Conservation (phyloP, 257 asterid species). For the Eustoma russellianum region DNA sequence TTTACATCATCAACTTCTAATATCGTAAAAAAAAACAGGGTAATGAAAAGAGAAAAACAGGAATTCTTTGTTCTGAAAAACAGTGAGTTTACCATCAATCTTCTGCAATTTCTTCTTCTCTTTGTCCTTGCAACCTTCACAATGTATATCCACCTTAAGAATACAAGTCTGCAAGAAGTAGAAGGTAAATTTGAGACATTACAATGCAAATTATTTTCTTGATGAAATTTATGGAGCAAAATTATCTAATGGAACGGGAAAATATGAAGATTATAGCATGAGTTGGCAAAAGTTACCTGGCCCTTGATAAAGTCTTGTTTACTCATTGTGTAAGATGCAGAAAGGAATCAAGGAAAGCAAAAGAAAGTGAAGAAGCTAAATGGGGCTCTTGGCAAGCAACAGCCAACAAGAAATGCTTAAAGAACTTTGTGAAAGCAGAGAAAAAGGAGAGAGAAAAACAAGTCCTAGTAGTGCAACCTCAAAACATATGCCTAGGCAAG, state of each 20-base stretch:
- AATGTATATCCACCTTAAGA: constrained; percentile 55
- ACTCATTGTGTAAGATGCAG: constrained; percentile 23
- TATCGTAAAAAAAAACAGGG: too few species aligned
- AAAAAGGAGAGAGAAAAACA: neutral
- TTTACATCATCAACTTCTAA: too few species aligned
- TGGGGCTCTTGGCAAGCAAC: too few species aligned
- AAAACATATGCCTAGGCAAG: too few species aligned
- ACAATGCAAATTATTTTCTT: neutral
- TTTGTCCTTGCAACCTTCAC: constrained; percentile 63
- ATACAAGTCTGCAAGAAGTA: constrained; percentile 40
- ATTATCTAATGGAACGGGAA: neutral
- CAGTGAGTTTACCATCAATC: constrained; percentile 37
- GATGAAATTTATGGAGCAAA: neutral
- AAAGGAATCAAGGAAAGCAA: neutral
- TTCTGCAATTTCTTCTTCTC: constrained; percentile 49
- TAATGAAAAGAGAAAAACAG: neutral
- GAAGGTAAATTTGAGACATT: neutral
- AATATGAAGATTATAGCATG: neutral
- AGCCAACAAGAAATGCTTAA: neutral
- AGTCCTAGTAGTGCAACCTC: neutral
- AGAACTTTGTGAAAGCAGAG: neutral
- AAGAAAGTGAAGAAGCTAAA: too few species aligned
- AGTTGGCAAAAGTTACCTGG: constrained; percentile 30
- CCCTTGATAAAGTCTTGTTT: constrained; percentile 51
- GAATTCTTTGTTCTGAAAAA: neutral